Evolutionary conservation across 164 flowering plant genomes (phyloP).

Genomic region (Sextonia rubra): DNA sequence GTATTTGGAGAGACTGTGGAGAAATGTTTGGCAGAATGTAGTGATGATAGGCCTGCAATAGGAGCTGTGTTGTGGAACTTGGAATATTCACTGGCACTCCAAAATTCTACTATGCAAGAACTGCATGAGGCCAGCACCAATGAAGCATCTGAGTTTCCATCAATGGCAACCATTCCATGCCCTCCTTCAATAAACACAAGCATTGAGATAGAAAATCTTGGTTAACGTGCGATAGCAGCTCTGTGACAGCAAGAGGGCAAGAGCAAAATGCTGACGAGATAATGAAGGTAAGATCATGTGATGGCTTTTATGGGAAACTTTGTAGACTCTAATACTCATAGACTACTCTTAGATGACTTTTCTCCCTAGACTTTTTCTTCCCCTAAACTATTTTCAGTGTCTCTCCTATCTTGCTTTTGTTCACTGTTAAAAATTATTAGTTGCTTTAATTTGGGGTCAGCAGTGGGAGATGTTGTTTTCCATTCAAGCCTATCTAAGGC

Average conservation of each 20-base stretch:
- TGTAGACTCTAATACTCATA: neutral
- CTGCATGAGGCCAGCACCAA: slow-evolving; percentile 15
- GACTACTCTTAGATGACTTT: neutral
- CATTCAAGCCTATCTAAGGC: no score
- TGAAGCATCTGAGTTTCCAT: slow-evolving; percentile 14
- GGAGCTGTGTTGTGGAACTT: slow-evolving; percentile 77
- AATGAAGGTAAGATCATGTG: neutral
- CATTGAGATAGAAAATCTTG: slow-evolving; percentile 9
- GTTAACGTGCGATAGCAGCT: neutral
- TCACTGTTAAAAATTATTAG: neutral
- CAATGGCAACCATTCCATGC: slow-evolving; percentile 17
- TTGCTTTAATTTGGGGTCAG: no score
- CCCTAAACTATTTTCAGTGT: neutral
- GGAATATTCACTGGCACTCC: slow-evolving; percentile 60
- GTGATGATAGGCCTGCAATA: slow-evolving; percentile 68
- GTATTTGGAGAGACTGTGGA: slow-evolving; percentile 65
- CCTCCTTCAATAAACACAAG: slow-evolving; percentile 14
- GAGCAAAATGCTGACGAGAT: no score
- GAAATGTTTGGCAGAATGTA: slow-evolving; percentile 70
- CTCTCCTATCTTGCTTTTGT: neutral
- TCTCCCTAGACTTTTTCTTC: no score
- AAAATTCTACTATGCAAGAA: slow-evolving; percentile 31
- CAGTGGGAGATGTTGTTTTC: no score
- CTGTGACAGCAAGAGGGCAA: neutral
- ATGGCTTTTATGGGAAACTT: neutral